Evolutionary conservation across 257 asterid species (phyloP), one percentile per base, ranked within the genome.

Genomic region (Rauvolfia tetraphylla): DNA sequence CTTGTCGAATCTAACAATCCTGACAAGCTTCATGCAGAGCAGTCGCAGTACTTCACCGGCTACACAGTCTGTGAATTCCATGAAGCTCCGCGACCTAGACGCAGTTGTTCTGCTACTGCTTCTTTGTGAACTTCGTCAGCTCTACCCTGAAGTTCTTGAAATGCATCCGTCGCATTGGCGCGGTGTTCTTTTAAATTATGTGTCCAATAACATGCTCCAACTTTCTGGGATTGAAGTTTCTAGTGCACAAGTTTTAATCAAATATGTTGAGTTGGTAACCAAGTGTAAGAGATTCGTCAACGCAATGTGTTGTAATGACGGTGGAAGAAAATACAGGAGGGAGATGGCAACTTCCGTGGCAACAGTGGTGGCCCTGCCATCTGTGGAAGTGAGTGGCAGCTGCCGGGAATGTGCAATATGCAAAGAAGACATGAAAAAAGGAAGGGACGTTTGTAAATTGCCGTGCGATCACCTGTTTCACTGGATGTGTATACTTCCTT

Each of bases 381-480:
- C 93, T 20, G 90, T 89, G 87, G 92, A 78, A 68, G 85, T 78
- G 72, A 73, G 73, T 4, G 84, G 85, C 1, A 77, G 83, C 1
- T 82, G 82, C 10, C 79, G 59, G 58, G 97, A 90, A 82, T 95
- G 98, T 54, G 95, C 73, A 77, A 87, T 95, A 74, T 95, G 98
- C 57, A 92, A 78, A 71, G 98, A 92, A 62, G 97, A 92, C 53
- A 92, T 89, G 91, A 44, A 44, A 80, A 63, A 72, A 72, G 98
- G 98, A 78, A 90, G 95, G 79, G 96, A 89, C 38, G 97, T 92
- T 73, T 94, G 98, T 78, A 83, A 88, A 73, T 78, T 95, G 88
- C 98, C 98, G 31, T 95, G 98, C 81, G 80, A 72, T 17, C 98
- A 95, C 87, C 80, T 86, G 86, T 95, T 89, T 74, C 98, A 95